Base-by-base conservation (phyloP, 73 alveolate species). In the Paramecium bursaria region DNA sequence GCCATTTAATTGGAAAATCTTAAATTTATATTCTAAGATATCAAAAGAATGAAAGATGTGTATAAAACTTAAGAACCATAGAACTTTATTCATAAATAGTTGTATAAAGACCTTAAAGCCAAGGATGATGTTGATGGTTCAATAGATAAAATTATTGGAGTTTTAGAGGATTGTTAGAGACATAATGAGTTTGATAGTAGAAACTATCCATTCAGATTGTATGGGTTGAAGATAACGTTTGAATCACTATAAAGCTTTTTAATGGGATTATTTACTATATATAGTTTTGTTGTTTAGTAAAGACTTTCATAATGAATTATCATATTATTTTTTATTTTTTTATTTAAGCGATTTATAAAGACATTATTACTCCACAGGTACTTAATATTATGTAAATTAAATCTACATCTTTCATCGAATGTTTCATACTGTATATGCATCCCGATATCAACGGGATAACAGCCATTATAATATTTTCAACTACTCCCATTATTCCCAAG, bases 331-430 rank as follows among this genome's bases (percentile, higher is more conserved):
- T 29, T 26, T 57, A 57, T 2, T 57, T 29, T 67, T n/a, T n/a
- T n/a, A n/a, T n/a, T n/a, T n/a, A n/a, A n/a, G n/a, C n/a, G n/a
- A n/a, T n/a, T n/a, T n/a, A n/a, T n/a, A n/a, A n/a, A n/a, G n/a
- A n/a, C n/a, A n/a, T n/a, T n/a, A n/a, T n/a, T n/a, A n/a, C n/a
- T n/a, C n/a, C n/a, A n/a, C n/a, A n/a, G n/a, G n/a, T n/a, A n/a
- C n/a, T n/a, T n/a, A n/a, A n/a, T n/a, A n/a, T n/a, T n/a, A n/a
- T n/a, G n/a, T 57, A 57, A 3, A 57, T 57, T 10, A 57, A 29
- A n/a, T 57, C 76, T 5, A 57, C 76, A 23, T 57, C 31, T n/a
- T 57, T 57, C 76, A 57, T 57, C 1, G 76, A 50, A 57, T 57
- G 51, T 10, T 25, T 57, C 3, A 27, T 22, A 7, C 50, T 15